Evolutionary conservation across 2,329 filamentous ascomycete genomes (phyloP), one percentile per base, ranked within the genome.

Genomic region (Calonectria naviculata): DNA sequence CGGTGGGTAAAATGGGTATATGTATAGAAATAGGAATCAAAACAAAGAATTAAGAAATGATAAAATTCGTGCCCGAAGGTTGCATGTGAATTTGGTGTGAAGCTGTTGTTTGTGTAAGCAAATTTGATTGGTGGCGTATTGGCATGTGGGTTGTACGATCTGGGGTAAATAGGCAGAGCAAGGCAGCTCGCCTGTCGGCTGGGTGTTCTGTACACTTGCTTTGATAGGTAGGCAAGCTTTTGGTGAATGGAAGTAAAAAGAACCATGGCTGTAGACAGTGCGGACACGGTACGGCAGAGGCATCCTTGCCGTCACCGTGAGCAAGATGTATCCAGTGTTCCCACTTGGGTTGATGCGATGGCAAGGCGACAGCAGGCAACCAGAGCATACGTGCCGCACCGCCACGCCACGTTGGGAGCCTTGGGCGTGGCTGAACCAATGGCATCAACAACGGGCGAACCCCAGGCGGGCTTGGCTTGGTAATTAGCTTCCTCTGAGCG

Each of bases 401-500:
- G 67, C 61, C 61, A 70, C 61, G 29, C 61, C 46, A 49, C 46
- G 46, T 49, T 36, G 34, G 34, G 31, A 64, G 60, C 60, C 60
- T 64, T 49, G 47, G 36, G 52, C 49, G 67, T 68, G 67, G 67
- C 66, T 68, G 60, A 68, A 41, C 66, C 65, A 56, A 68, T 61
- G 44, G 41, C 41, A 60, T 46, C 52, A 29, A 6, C 56, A 61
- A 61, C 46, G 41, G 47, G 38, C 65, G 26, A 38, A 38, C n/a
- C 65, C 52, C 28, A 49, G 65, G 65, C 47, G 52, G 67, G 60
- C 42, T 60, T 46, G 47, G 67, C 66, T 64, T 70, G 61, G 62
- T 65, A 70, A 70, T 70, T 70, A 69, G 60, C 67, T 34, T 65
- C 58, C 60, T 64, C 34, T 62, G 65, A 58, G 52, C 52, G 34